Evolutionary conservation across 1,284 basidiomycete species (phyloP).

Genomic region (Rhodotorula mucilaginosa): DNA sequence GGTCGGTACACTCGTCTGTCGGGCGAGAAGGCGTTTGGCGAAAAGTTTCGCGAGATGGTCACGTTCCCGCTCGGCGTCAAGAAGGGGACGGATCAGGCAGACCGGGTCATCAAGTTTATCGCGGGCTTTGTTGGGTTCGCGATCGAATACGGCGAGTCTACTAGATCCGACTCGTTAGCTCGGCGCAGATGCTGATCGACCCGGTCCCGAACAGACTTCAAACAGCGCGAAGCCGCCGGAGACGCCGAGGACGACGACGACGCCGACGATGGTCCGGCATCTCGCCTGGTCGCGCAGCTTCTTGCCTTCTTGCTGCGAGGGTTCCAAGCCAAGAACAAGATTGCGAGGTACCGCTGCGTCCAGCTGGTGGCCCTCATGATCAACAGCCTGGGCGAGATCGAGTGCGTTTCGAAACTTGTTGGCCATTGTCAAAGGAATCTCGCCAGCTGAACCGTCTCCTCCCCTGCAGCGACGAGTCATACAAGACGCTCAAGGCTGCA

Average conservation of each 20-base stretch:
- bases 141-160: slow-evolving; percentile 65
- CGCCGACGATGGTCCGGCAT: slow-evolving; percentile 67
- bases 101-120: slow-evolving; percentile 80
- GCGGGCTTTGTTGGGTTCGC: slow-evolving; percentile 76
- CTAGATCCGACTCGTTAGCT: not conserved
- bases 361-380: slow-evolving; percentile 79
- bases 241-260: slow-evolving; percentile 58
- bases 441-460: not conserved
- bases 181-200: not conserved
- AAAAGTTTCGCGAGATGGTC: slow-evolving; percentile 68
- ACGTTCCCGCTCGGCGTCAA: slow-evolving; percentile 66
- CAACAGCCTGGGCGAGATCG: slow-evolving; percentile 73
- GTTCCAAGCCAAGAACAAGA: slow-evolving; percentile 85
- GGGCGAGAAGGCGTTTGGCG: slow-evolving; percentile 79
- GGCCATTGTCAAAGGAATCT: not conserved
- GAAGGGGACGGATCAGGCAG: slow-evolving; percentile 76
- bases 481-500: slow-evolving; percentile 63
- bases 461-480: slow-evolving; percentile 71
- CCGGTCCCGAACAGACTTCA: slow-evolving; percentile 20
- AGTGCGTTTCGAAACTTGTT: slow-evolving; percentile 53
- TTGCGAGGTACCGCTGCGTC: slow-evolving; percentile 74
- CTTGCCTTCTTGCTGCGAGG: slow-evolving; percentile 77
- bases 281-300: slow-evolving; percentile 71
- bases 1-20: slow-evolving; percentile 60
- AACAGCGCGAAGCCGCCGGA: slow-evolving; percentile 40